Base-by-base conservation (phyloP, 306 rosid genomes). In the Carpinus fangiana region DNA sequence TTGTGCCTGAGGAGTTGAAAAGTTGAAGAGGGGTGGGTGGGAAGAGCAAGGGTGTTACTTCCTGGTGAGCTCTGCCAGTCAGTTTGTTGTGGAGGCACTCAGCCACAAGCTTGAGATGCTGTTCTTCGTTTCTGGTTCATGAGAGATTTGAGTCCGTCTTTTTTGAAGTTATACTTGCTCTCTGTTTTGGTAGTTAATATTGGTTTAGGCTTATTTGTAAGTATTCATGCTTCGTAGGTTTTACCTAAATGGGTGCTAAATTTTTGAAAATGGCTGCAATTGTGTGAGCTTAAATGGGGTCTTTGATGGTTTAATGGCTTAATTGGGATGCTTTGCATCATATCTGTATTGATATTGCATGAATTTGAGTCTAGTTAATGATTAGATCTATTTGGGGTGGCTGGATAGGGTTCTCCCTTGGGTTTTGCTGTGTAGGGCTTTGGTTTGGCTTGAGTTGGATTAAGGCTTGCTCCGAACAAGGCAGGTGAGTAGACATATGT, bases 381-480 rank as follows among this genome's bases (percentile, higher is more conserved):
- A 23, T 59, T 59, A 20, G 36, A 59, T 23, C 16, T 59, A 59
- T 59, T 59, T 21, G 65, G 34, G 46, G 43, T 62, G 69, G 45
- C n/a, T 31, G 69, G 4, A 31, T 28, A 14, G 43, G 18, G 69
- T 7, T n/a, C 28, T 18, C 9, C 8, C 69, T 62, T 31, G 45
- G 45, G 45, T 14, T 31, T 62, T 62, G 43, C 46, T 12, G 17
- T 62, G n/a, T 16, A 31, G 45, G 20, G 69, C 45, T 28, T 62
- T 31, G 43, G 43, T 62, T 62, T 62, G 45, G 38, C 69, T 62
- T 62, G 69, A 62, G n/a, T 62, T 62, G 11, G 69, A 62, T 62
- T 13, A 62, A 18, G 20, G 20, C 20, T 62, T 62, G 69, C 45
- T 28, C 14, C 69, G 7, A 20, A 62, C 66, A 6, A 16, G 45